Percentiles rank a stretch among this genome's conserved stretches.
phyloP scores from a whole-genome alignment of 208 protist species.

The Leishmania martiniquensis region DNA sequence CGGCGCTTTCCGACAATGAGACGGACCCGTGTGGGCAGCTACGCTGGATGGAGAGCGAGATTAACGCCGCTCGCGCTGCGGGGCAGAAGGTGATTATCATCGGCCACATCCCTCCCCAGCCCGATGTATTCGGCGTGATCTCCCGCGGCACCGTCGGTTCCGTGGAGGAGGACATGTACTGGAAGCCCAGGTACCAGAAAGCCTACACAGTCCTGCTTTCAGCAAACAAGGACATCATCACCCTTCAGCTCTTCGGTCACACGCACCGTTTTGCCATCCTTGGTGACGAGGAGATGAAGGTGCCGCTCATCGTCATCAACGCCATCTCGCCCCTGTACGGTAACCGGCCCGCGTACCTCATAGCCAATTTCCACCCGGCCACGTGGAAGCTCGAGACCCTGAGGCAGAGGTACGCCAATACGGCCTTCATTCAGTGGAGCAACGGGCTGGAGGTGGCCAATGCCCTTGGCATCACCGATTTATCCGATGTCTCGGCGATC shows the following conservation, averaged over 20 bases:
- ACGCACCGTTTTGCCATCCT: conserved; percentile 70
- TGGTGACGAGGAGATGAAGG: conserved; percentile 23
- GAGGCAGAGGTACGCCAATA: conserved; percentile 50
- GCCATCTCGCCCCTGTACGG: conserved; percentile 39
- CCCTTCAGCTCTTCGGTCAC: conserved; percentile 77
- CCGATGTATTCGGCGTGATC: conserved; percentile 52
- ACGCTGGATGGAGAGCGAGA: conserved; percentile 47
- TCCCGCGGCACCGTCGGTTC: conserved; percentile 29
- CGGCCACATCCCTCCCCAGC: conserved; percentile 74
- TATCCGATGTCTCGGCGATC: conserved; percentile 36
- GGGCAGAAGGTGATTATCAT: conserved; percentile 74
- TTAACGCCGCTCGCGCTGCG: conserved; percentile 37
- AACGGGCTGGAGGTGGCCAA: conserved; percentile 40
- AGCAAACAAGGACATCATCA: conserved; percentile 47
- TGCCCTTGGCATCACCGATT: conserved; percentile 45
- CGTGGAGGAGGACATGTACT: conserved; percentile 63
- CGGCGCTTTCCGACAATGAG: conserved; percentile 42
- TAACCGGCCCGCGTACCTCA: conserved; percentile 71
- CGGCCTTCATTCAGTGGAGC: conserved; percentile 28
- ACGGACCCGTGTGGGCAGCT: conserved; percentile 83
- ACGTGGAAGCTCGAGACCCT: conserved; percentile 39
- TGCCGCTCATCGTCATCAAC: conserved; percentile 38
- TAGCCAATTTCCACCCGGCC: conserved; percentile 42
- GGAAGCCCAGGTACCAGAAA: conserved; percentile 61
- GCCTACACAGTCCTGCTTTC: conserved; percentile 53